Conservation (phyloP, 306 rosid species). For the Aeschynomene evenia region DNA sequence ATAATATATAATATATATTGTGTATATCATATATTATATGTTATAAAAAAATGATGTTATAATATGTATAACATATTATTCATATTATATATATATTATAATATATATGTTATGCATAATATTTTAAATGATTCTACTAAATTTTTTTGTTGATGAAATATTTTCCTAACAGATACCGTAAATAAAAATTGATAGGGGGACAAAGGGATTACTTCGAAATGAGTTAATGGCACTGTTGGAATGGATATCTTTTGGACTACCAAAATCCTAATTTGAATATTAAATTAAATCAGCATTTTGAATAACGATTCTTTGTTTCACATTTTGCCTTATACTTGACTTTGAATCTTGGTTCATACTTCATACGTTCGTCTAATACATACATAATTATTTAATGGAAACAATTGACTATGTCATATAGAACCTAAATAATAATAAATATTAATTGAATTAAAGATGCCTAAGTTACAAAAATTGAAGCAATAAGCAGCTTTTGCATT, state of each 20-base stretch:
- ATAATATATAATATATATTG: too few relatives aligned
- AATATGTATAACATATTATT: too few relatives aligned
- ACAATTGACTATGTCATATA: not conserved
- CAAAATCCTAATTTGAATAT: not conserved
- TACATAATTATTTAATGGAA: not conserved
- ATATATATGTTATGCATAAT: too few relatives aligned
- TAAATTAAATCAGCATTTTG: too few relatives aligned
- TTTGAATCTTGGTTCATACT: conserved; percentile 6
- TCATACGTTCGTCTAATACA: not conserved
- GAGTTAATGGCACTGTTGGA: conserved; percentile 13
- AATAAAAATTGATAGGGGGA: not conserved
- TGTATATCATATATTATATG: too few relatives aligned
- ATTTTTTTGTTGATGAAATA: too few relatives aligned
- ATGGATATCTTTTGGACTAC: not conserved
- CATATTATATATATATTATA: too few relatives aligned
- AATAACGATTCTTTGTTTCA: not conserved
- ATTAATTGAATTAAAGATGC: conserved; percentile 33
- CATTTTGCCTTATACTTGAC: not conserved
- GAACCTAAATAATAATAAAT: not conserved
- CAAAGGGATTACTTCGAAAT: not conserved
- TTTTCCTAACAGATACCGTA: too few relatives aligned
- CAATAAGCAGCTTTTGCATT: not conserved
- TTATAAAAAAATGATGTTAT: too few relatives aligned
- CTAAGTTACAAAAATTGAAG: not conserved
- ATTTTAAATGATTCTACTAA: too few relatives aligned